Percentiles rank a stretch among this genome's conserved stretches.
Conservation (phyloP, 2,329 filamentous ascomycete genomes). For the Phoma sp. region DNA sequence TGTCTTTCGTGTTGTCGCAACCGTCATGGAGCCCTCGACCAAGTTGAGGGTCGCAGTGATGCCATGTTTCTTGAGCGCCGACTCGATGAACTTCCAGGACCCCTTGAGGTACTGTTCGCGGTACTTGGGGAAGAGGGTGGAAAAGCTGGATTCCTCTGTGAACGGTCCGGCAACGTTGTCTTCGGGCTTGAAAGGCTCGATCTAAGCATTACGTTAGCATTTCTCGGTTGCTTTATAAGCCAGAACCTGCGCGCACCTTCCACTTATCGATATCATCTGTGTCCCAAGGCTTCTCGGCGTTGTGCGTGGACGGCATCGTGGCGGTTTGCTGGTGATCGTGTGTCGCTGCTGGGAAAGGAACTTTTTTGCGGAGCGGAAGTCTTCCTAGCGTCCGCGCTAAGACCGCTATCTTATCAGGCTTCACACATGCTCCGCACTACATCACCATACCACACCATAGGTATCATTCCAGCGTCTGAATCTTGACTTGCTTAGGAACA, state of each 20-base stretch:
- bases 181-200: conserved; percentile 82
- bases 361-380: not conserved
- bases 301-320: conserved; percentile 84
- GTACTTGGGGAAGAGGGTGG: conserved; percentile 90
- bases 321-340: conserved; percentile 6
- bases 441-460: too few species aligned
- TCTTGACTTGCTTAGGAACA: too few species aligned
- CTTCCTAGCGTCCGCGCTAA: too few species aligned
- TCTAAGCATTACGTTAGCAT: conserved; percentile 49
- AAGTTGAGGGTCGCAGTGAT: conserved; percentile 93
- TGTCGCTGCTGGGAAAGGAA: not conserved
- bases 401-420: too few species aligned
- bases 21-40: conserved; percentile 94
- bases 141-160: conserved; percentile 90
- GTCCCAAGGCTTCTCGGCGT: conserved; percentile 79
- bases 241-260: conserved; percentile 62
- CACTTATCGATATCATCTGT: conserved; percentile 97
- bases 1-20: conserved; percentile 91
- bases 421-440: too few species aligned
- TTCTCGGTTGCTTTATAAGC: not conserved
- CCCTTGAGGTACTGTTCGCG: conserved; percentile 92
- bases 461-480: too few species aligned
- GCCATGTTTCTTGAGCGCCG: conserved; percentile 82
- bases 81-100: conserved; percentile 89
- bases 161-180: conserved; percentile 89